Percentiles rank a stretch among this genome's conserved stretches.
phyloP scores from a whole-genome alignment of 805 yeast species.

The Vanderwaltozyma tropicalis region DNA sequence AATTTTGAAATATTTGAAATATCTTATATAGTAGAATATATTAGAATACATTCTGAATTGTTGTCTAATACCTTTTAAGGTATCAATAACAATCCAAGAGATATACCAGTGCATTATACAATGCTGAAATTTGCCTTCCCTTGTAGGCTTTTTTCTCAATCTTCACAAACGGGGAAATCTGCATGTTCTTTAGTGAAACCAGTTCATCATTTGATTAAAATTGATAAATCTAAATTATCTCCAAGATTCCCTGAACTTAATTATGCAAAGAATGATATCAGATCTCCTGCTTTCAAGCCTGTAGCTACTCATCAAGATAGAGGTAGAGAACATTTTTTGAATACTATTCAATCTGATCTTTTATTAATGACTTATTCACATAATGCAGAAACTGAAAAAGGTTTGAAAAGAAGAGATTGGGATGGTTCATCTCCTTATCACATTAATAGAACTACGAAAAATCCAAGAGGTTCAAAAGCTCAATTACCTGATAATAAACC shows the following conservation, averaged over 20 bases:
- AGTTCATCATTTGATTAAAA: slow-evolving; percentile 78
- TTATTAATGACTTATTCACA: slow-evolving; percentile 70
- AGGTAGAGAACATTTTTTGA: slow-evolving; percentile 61
- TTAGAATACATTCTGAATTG: too few species aligned
- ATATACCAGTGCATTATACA: neutral
- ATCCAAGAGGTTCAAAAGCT: slow-evolving; percentile 65
- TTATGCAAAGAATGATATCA: slow-evolving; percentile 59
- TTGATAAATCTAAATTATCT: slow-evolving; percentile 63
- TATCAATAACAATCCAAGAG: too few species aligned
- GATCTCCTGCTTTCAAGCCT: slow-evolving; percentile 73
- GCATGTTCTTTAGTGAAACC: slow-evolving; percentile 75
- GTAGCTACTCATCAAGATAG: slow-evolving; percentile 69
- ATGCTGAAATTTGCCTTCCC: neutral
- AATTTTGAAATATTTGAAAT: too few species aligned
- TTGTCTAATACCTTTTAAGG: too few species aligned
- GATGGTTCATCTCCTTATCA: slow-evolving; percentile 83
- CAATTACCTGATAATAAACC: slow-evolving; percentile 68
- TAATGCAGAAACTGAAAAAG: slow-evolving; percentile 41
- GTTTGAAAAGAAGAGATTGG: slow-evolving; percentile 75
- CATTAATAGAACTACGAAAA: slow-evolving; percentile 64
- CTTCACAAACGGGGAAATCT: slow-evolving; percentile 34
- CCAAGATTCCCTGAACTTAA: slow-evolving; percentile 64
- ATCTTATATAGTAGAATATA: too few species aligned
- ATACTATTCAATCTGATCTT: slow-evolving; percentile 67
- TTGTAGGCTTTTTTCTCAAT: slow-evolving; percentile 17